Conservation (phyloP, 139 green algal species). For the Tetradesmus lagerheimii region DNA sequence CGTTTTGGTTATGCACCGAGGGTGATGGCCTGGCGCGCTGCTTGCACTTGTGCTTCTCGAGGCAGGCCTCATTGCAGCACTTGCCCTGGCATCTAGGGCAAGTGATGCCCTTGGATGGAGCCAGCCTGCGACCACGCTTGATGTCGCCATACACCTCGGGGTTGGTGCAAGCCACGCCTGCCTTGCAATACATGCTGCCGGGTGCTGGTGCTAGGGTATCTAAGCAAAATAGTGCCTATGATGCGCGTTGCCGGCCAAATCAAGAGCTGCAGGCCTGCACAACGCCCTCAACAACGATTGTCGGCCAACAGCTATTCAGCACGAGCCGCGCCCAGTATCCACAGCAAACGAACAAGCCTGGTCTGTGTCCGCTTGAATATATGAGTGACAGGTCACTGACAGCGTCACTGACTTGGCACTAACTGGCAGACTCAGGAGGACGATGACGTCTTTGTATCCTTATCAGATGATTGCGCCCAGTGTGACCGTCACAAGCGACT, state of each 20-base stretch:
- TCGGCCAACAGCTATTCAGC: background rate
- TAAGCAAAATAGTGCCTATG: background rate
- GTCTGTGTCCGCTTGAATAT: constrained; percentile 3
- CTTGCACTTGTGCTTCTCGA: constrained; percentile 50
- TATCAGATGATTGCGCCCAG: background rate
- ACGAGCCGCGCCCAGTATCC: background rate
- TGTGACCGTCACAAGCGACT: background rate
- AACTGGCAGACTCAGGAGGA: background rate
- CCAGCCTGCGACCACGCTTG: constrained; percentile 40
- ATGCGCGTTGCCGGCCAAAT: background rate
- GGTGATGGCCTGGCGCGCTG: constrained; percentile 28
- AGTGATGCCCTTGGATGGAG: constrained; percentile 24
- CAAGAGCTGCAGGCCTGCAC: background rate
- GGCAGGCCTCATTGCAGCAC: constrained; percentile 38
- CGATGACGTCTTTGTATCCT: too few species aligned
- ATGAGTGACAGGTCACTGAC: constrained; percentile 13
- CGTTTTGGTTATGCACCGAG: constrained; percentile 18
- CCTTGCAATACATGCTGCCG: constrained; percentile 42
- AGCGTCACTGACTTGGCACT: constrained; percentile 8
- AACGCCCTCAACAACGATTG: background rate
- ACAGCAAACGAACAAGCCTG: background rate
- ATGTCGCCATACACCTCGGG: constrained; percentile 47
- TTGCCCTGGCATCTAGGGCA: constrained; percentile 40
- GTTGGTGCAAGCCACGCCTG: constrained; percentile 36
- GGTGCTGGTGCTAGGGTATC: background rate